A percentile compares a stretch with the other conserved stretches of the same genome.
phyloP scores from a whole-genome alignment of 768 basidiomycete species.

The Suillus plorans region DNA sequence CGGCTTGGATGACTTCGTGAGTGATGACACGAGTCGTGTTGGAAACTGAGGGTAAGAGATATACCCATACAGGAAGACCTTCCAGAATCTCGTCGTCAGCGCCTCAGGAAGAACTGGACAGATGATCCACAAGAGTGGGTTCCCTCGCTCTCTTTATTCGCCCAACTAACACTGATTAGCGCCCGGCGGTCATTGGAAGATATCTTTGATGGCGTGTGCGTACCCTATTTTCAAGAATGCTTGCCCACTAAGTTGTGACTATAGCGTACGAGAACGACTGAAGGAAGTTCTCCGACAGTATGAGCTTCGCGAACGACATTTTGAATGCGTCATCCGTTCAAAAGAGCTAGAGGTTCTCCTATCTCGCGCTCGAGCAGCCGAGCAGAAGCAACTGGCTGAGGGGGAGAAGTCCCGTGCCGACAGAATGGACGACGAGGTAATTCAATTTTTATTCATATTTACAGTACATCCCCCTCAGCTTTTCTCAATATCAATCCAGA shows the following conservation, averaged over 20 bases:
- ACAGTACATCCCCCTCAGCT: not conserved
- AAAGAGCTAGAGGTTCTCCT: slow-evolving; percentile 89
- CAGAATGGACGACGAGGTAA: slow-evolving; percentile 75
- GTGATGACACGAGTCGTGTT: slow-evolving; percentile 20
- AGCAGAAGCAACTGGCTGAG: slow-evolving; percentile 81
- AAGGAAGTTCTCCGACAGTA: slow-evolving; percentile 88
- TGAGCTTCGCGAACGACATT: slow-evolving; percentile 87
- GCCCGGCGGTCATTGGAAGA: slow-evolving; percentile 75
- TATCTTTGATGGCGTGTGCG: slow-evolving; percentile 84
- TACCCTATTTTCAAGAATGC: slow-evolving; percentile 18
- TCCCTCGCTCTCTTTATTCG: not conserved
- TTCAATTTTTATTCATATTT: slow-evolving; percentile 13
- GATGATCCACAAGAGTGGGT: slow-evolving; percentile 73
- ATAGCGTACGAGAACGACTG: slow-evolving; percentile 79
- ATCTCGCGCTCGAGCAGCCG: slow-evolving; percentile 83
- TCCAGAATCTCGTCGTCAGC: slow-evolving; percentile 62
- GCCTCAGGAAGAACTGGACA: slow-evolving; percentile 80
- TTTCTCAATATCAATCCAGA: slow-evolving; percentile 38
- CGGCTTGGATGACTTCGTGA: slow-evolving; percentile 61
- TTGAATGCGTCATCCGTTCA: slow-evolving; percentile 88
- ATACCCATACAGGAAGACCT: slow-evolving; percentile 54
- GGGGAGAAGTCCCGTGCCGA: slow-evolving; percentile 68
- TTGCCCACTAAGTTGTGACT: not conserved
- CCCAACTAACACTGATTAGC: slow-evolving; percentile 36
- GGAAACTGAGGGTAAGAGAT: slow-evolving; percentile 1